Evolutionary conservation across 1,139 yeast genomes (phyloP).

Genomic region (Yamadazyma aaseri): DNA sequence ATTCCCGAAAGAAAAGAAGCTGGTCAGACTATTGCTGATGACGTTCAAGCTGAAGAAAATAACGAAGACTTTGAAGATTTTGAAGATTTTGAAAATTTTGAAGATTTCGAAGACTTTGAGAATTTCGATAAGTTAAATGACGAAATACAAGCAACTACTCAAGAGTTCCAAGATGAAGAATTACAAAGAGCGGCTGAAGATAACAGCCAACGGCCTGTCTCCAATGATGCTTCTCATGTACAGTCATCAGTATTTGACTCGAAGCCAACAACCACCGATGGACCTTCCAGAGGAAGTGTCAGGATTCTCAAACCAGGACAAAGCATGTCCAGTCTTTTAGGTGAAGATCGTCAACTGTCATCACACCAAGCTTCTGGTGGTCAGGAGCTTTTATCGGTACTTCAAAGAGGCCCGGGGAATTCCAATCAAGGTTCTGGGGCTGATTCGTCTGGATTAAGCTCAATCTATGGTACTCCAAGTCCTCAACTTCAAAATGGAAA

Average conservation of each 20-base stretch:
- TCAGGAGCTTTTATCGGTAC: constrained; percentile 17
- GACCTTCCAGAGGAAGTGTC: constrained; percentile 20
- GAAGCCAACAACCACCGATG: too few relatives aligned
- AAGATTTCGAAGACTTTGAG: constrained; percentile 38
- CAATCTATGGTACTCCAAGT: too few relatives aligned
- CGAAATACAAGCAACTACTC: constrained; percentile 15
- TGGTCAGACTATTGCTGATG: constrained; percentile 2
- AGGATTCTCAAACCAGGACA: constrained; percentile 34
- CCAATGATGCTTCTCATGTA: too few relatives aligned
- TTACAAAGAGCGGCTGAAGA: neutral
- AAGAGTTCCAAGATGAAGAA: constrained; percentile 9
- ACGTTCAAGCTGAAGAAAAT: constrained; percentile 3
- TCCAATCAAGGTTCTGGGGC: constrained; percentile 1
- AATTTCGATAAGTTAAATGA: constrained; percentile 28
- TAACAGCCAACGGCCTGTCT: too few relatives aligned
- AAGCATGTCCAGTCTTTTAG: constrained; percentile 17
- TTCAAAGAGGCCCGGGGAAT: constrained; percentile 12
- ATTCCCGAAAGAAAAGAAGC: too few relatives aligned
- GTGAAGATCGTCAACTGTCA: constrained; percentile 1
- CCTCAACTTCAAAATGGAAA: too few relatives aligned
- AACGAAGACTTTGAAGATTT: constrained; percentile 1
- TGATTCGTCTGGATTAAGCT: too few relatives aligned
- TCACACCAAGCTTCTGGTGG: constrained; percentile 7
- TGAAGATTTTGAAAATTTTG: constrained; percentile 22
- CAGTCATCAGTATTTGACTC: too few relatives aligned